Conservation (phyloP, 768 basidiomycete genomes). For the Trametes sanguinea region DNA sequence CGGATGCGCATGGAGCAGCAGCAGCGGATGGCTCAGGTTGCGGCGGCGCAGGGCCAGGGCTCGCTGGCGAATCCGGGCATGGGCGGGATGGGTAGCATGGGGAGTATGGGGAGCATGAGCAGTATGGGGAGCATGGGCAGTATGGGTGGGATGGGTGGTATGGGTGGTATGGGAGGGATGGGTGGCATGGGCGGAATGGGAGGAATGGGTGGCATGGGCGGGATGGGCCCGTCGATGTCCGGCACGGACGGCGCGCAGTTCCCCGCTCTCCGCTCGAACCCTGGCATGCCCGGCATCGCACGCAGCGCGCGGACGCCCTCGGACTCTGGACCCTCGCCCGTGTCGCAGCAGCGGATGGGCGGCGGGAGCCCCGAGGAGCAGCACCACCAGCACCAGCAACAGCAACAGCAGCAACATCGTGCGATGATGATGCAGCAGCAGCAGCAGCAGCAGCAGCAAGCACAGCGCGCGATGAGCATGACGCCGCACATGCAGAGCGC, state of each 20-base stretch:
- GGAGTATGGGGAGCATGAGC: constrained; percentile 3
- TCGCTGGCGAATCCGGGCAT: neutral
- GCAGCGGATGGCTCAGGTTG: constrained; percentile 36
- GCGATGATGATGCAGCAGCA: constrained; percentile 36
- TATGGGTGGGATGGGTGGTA: constrained; percentile 8
- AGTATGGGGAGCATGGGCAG: neutral
- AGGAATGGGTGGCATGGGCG: constrained; percentile 1
- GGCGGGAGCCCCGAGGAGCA: constrained; percentile 43
- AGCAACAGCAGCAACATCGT: constrained; percentile 35
- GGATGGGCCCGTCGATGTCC: constrained; percentile 3
- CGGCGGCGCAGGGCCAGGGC: neutral
- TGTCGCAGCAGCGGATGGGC: constrained; percentile 43
- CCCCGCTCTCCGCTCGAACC: constrained; percentile 57
- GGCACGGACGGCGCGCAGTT: constrained; percentile 42
- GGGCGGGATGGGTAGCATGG: constrained; percentile 5
- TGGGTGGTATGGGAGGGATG: neutral
- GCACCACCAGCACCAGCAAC: constrained; percentile 39
- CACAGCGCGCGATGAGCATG: neutral
- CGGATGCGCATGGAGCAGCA: constrained; percentile 34
- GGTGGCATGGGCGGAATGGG: constrained; percentile 5
- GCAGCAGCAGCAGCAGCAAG: constrained; percentile 30
- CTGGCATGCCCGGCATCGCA: constrained; percentile 71
- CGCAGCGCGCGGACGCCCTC: constrained; percentile 77
- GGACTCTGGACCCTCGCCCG: constrained; percentile 52
- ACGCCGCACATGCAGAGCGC: constrained; percentile 31